Evolutionary conservation across 345 rosid genomes (phyloP).

Genomic region (Aegle marmelos): DNA sequence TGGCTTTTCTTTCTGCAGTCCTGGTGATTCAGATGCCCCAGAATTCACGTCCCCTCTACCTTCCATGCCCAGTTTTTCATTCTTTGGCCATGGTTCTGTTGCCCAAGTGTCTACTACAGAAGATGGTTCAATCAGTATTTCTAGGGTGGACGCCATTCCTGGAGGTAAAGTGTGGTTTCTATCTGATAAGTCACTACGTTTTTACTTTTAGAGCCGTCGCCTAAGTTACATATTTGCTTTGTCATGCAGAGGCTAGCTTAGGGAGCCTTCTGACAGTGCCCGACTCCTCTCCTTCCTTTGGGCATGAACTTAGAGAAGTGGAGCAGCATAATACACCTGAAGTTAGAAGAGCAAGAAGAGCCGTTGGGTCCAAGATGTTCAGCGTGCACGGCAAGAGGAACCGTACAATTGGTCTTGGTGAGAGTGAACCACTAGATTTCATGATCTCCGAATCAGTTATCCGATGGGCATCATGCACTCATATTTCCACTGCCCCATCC

Average conservation of each 20-base stretch:
- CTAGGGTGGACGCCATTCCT: slow-evolving; percentile 11
- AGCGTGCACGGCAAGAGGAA: slow-evolving; percentile 52
- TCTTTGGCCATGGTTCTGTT: slow-evolving; percentile 39
- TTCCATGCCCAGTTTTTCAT: slow-evolving; percentile 61
- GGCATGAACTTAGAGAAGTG: slow-evolving; percentile 24
- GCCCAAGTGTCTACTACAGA: slow-evolving; percentile 18
- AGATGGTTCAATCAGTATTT: slow-evolving; percentile 19
- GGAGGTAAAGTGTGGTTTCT: slow-evolving; percentile 34
- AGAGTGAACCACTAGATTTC: slow-evolving; percentile 47
- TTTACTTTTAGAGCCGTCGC: background rate
- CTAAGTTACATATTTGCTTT: background rate
- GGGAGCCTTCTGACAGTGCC: slow-evolving; percentile 26
- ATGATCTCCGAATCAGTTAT: slow-evolving; percentile 53
- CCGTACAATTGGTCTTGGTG: slow-evolving; percentile 58
- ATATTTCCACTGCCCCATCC: slow-evolving; percentile 48
- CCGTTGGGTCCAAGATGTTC: slow-evolving; percentile 33
- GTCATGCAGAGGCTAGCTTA: slow-evolving; percentile 27
- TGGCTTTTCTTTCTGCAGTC: slow-evolving; percentile 41
- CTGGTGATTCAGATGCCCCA: slow-evolving; percentile 30
- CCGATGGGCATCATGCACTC: slow-evolving; percentile 67
- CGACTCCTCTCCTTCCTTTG: slow-evolving; percentile 24
- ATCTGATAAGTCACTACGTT: background rate
- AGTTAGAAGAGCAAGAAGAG: slow-evolving; percentile 35
- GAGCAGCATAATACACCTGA: slow-evolving; percentile 32
- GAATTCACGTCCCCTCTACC: slow-evolving; percentile 38